Evolutionary conservation across 352 stramenopile species (phyloP).

Genomic region (Globisporangium solare): DNA sequence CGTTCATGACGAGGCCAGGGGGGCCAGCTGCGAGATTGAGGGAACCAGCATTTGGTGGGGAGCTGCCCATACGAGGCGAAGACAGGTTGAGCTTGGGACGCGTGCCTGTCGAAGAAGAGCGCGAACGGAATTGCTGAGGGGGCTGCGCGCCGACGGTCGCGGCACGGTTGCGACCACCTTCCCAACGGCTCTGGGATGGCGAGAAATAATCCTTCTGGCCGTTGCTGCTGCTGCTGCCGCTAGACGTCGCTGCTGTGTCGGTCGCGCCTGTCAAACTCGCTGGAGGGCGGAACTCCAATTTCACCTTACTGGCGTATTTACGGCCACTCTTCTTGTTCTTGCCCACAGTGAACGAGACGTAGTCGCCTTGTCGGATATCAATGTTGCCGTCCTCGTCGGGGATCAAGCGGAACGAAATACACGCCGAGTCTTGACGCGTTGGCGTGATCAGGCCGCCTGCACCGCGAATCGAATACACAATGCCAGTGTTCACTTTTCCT

Average conservation of each 20-base stretch:
- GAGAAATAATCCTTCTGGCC: constrained; percentile 59
- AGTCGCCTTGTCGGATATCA: constrained; percentile 81
- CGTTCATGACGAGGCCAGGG: constrained; percentile 34
- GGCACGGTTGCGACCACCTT: constrained; percentile 48
- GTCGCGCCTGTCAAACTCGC: constrained; percentile 33
- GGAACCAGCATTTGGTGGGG: constrained; percentile 28
- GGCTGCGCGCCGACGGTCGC: constrained; percentile 39
- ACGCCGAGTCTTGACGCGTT: constrained; percentile 77
- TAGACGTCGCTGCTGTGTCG: constrained; percentile 16
- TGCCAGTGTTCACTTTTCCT: constrained; percentile 84
- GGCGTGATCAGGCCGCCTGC: constrained; percentile 81
- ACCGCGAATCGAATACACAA: constrained; percentile 84
- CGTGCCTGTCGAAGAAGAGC: constrained; percentile 55
- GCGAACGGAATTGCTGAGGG: constrained; percentile 39
- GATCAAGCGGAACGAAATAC: constrained; percentile 86
- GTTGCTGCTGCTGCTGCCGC: constrained; percentile 22
- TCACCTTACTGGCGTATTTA: constrained; percentile 87
- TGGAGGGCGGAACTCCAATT: constrained; percentile 82
- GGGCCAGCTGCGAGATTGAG: constrained; percentile 20
- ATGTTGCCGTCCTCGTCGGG: constrained; percentile 83
- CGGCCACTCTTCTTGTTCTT: constrained; percentile 90
- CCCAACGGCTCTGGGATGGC: constrained; percentile 43
- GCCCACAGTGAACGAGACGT: constrained; percentile 85
- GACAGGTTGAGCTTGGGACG: constrained; percentile 57
- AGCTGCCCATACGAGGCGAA: constrained; percentile 54